Evolutionary conservation across 495 filamentous ascomycete genomes (phyloP).

Genomic region (Immersiella caudata): DNA sequence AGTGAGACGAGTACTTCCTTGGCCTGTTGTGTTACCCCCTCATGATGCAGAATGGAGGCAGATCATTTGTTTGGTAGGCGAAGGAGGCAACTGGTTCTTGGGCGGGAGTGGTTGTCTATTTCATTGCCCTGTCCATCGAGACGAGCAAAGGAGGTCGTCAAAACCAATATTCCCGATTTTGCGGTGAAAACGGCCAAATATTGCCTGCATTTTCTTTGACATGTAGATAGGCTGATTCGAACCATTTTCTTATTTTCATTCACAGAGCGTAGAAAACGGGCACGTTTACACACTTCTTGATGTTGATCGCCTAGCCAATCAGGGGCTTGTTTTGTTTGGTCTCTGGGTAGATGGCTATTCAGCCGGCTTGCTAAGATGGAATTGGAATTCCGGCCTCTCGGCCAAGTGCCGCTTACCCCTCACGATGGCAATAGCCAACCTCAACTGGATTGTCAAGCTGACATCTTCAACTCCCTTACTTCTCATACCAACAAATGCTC

Average conservation of each 20-base stretch:
- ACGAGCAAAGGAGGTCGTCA: too few species aligned
- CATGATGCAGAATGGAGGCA: not conserved
- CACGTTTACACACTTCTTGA: too few species aligned
- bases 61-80: too few species aligned
- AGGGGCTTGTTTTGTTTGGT: not conserved
- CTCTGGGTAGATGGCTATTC: not conserved
- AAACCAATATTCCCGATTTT: too few species aligned
- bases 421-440: not conserved
- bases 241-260: too few species aligned
- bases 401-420: not conserved
- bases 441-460: not conserved
- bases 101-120: too few species aligned
- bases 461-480: not conserved
- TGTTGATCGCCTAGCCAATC: not conserved
- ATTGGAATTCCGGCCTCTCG: not conserved
- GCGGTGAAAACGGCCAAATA: too few species aligned
- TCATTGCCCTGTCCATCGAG: too few species aligned
- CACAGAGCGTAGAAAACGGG: too few species aligned
- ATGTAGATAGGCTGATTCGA: too few species aligned
- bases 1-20: not conserved
- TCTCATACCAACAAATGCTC: not conserved
- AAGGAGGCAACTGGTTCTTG: too few species aligned
- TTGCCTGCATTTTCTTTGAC: too few species aligned
- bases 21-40: not conserved
- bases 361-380: not conserved